phyloP scores from a whole-genome alignment of 2,329 filamentous ascomycete genomes.

The Rutstroemia sp. region DNA sequence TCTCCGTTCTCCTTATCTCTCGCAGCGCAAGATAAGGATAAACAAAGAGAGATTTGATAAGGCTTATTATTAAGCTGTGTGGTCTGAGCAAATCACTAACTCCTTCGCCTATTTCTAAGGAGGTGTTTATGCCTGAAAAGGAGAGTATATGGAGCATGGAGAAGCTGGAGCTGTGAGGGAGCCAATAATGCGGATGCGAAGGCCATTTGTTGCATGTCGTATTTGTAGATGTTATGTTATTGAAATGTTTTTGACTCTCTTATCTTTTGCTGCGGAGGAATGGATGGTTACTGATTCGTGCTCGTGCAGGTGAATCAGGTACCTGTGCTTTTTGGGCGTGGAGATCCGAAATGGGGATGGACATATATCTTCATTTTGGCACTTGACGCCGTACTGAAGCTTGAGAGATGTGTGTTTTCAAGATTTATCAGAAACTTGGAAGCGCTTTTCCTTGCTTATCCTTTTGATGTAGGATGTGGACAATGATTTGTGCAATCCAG shows the following conservation, averaged over 20 bases:
- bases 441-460: no score
- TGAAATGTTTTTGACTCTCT: not conserved
- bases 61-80: no score
- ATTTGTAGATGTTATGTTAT: slow-evolving; percentile 3
- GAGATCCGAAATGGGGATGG: not conserved
- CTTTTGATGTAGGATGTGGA: no score
- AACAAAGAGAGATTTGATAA: no score
- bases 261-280: not conserved
- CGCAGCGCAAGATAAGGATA: no score
- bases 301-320: no score
- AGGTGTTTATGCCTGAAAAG: not conserved
- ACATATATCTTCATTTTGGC: no score
- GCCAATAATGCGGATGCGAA: not conserved
- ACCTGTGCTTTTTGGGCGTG: not conserved
- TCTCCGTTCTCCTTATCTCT: no score
- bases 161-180: not conserved
- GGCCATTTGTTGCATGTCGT: not conserved
- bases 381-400: no score
- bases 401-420: no score
- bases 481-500: no score
- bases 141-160: not conserved
- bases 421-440: no score
- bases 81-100: not conserved
- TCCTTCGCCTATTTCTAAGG: slow-evolving; percentile 1
- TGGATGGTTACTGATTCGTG: not conserved